Conservation (phyloP, 495 filamentous ascomycete genomes). For the Entonaema liquescens region DNA sequence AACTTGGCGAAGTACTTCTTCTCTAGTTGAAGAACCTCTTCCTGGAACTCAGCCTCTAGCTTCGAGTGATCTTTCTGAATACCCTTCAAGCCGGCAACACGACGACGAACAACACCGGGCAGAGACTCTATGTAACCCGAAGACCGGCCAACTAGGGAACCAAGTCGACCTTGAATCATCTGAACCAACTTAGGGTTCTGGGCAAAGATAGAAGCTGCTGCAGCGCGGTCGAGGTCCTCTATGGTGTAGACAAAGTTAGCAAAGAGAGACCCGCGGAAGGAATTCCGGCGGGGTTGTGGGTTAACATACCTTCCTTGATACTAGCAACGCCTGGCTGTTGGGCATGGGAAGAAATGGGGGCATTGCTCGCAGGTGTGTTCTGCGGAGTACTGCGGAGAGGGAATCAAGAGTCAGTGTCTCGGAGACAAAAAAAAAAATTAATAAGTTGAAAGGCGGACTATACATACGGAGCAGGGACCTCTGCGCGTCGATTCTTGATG, state of each 20-base stretch:
- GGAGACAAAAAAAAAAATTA: slow-evolving; percentile 19
- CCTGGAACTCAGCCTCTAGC: slow-evolving; percentile 96
- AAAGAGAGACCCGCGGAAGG: slow-evolving; percentile 24
- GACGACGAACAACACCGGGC: slow-evolving; percentile 84
- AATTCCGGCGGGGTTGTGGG: slow-evolving; percentile 11
- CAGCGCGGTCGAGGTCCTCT: slow-evolving; percentile 90
- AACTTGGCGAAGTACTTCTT: slow-evolving; percentile 99
- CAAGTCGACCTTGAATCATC: slow-evolving; percentile 97
- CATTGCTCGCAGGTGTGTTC: slow-evolving; percentile 93
- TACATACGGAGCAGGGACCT: slow-evolving; percentile 46
- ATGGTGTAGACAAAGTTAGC: slow-evolving; percentile 36
- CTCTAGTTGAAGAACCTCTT: slow-evolving; percentile 96
- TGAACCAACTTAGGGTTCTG: slow-evolving; percentile 91
- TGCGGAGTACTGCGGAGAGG: slow-evolving; percentile 78
- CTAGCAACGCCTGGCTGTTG: slow-evolving; percentile 93
- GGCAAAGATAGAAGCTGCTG: slow-evolving; percentile 90
- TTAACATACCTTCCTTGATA: slow-evolving; percentile 90
- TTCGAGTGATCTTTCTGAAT: slow-evolving; percentile 99
- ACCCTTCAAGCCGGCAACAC: slow-evolving; percentile 94
- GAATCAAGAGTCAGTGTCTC: slow-evolving; percentile 42
- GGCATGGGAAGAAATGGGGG: slow-evolving; percentile 96
- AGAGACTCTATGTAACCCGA: slow-evolving; percentile 98
- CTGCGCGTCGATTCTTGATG: slow-evolving; percentile 48
- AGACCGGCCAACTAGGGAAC: slow-evolving; percentile 89
- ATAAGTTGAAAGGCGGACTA: slow-evolving; percentile 5